phyloP scores from a whole-genome alignment of 345 rosid genomes.

The Eucalyptus victrix region DNA sequence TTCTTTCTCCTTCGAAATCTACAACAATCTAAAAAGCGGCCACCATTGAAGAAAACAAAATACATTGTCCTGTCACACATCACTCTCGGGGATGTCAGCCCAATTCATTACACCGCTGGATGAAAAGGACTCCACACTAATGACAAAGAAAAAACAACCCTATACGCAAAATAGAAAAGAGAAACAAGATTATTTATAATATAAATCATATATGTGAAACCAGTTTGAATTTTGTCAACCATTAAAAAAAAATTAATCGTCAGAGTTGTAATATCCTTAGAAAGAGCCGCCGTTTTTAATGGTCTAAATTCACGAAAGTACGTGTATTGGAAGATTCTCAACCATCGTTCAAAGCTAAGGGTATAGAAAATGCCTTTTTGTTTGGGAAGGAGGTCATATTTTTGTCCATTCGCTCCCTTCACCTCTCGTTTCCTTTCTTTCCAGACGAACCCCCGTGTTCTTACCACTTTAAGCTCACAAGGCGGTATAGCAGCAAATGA shows the following conservation, averaged over 20 bases:
- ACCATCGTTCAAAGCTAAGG: neutral
- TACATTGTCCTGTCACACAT: neutral
- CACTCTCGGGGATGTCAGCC: neutral
- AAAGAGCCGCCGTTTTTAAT: neutral
- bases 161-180: neutral
- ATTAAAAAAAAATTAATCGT: neutral
- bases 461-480: too few relatives aligned
- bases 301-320: neutral
- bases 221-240: too few relatives aligned
- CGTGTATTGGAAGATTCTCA: neutral
- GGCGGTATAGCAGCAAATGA: too few relatives aligned
- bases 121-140: neutral
- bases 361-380: neutral
- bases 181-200: neutral
- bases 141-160: neutral
- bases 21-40: neutral
- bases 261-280: neutral
- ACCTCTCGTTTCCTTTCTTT: neutral
- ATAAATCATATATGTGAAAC: neutral
- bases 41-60: neutral
- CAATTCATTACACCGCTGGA: neutral
- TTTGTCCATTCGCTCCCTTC: neutral
- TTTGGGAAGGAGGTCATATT: neutral
- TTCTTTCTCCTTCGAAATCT: neutral
- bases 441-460: neutral